Conservation (phyloP, 768 basidiomycete genomes). For the Pulveroboletus sp. region DNA sequence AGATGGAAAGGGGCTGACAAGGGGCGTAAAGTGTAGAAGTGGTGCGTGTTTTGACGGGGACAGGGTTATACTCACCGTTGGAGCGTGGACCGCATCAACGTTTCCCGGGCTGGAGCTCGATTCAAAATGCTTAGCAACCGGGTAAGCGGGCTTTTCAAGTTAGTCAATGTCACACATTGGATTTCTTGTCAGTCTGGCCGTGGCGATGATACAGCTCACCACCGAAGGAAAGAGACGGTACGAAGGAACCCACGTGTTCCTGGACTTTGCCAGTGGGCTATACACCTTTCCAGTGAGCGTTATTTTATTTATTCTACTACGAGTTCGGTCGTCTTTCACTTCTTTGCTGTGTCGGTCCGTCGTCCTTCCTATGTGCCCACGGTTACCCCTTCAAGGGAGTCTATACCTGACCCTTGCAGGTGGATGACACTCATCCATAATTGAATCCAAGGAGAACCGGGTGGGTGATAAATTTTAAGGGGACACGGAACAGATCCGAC, state of each 20-base stretch:
- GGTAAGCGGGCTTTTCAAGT: constrained; percentile 45
- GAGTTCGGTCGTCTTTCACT: not conserved
- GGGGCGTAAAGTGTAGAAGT: constrained; percentile 61
- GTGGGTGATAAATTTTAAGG: too few relatives aligned
- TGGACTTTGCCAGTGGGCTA: constrained; percentile 73
- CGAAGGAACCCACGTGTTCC: constrained; percentile 58
- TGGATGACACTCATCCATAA: too few relatives aligned
- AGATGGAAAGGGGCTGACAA: constrained; percentile 37
- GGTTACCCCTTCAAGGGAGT: too few relatives aligned
- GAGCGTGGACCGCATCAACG: constrained; percentile 82
- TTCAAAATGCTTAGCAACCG: constrained; percentile 67
- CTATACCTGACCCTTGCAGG: not conserved
- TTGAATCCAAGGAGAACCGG: too few relatives aligned
- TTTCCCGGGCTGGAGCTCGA: constrained; percentile 60
- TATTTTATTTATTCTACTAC: not conserved
- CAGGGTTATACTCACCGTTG: constrained; percentile 67
- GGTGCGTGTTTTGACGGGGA: constrained; percentile 56
- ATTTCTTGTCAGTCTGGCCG: constrained; percentile 56
- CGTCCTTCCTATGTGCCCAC: not conserved
- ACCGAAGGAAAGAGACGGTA: constrained; percentile 66
- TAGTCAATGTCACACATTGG: not conserved
- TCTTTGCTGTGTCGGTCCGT: not conserved
- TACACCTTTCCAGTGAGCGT: constrained; percentile 78
- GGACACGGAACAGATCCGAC: constrained; percentile 28
- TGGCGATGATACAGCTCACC: constrained; percentile 77